Evolutionary conservation across 306 rosid species (phyloP).

Genomic region (Canavalia gladiata): DNA sequence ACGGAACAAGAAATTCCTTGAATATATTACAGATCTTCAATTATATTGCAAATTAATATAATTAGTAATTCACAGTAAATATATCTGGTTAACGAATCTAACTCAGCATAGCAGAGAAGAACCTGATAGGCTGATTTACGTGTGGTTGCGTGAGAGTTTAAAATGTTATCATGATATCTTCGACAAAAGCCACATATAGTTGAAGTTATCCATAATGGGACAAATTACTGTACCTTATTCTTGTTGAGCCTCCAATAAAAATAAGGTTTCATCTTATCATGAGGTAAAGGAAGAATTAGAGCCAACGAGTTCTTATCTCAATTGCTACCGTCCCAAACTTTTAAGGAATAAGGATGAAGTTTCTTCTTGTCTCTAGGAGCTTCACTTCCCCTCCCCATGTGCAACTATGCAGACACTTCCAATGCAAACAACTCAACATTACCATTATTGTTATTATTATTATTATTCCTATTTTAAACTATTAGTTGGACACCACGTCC

Average conservation of each 20-base stretch:
- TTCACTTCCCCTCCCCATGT: conserved; percentile 16
- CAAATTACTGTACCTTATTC: conserved; percentile 39
- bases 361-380: conserved; percentile 2
- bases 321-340: not conserved
- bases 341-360: not conserved
- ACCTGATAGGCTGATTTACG: conserved; percentile 23
- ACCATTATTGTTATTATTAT: not conserved
- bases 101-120: conserved; percentile 39
- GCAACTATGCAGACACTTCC: not conserved
- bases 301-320: conserved; percentile 47
- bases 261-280: conserved; percentile 37
- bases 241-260: conserved; percentile 44
- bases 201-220: conserved; percentile 32
- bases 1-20: not conserved
- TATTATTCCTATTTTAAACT: not conserved
- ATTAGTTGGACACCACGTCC: not conserved
- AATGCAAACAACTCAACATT: not conserved
- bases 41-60: not conserved
- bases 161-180: conserved; percentile 37
- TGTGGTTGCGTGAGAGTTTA: conserved; percentile 29
- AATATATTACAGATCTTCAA: not conserved
- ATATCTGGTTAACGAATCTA: not conserved
- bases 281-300: conserved; percentile 36
- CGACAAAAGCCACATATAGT: conserved; percentile 39
- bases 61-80: conserved; percentile 4